A percentile compares a stretch with the other conserved stretches of the same genome.
Conservation (phyloP, 2,329 filamentous ascomycete genomes). For the Penicillium aurantiogriseum region DNA sequence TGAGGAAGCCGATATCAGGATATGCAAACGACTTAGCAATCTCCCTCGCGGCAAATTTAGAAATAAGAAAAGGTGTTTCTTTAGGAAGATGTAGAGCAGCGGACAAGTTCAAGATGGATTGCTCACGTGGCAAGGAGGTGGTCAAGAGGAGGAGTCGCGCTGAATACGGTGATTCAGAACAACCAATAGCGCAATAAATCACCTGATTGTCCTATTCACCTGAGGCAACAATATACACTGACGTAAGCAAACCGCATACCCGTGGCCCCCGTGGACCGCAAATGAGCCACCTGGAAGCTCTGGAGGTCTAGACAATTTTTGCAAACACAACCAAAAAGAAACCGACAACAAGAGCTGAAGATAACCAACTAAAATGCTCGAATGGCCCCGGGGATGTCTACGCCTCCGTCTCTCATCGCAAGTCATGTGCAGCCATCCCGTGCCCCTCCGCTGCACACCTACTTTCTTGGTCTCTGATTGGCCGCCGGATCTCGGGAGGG, state of each 20-base stretch:
- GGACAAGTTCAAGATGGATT: conserved; percentile 36
- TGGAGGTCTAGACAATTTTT: conserved; percentile 2
- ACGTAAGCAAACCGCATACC: not conserved
- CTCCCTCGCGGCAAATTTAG: conserved; percentile 25
- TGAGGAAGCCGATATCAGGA: not conserved
- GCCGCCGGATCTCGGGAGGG: conserved; percentile 21
- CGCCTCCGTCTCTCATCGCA: conserved; percentile 5
- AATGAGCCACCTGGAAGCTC: not conserved
- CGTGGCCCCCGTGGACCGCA: not conserved
- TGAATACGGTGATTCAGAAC: conserved; percentile 16
- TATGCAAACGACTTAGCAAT: conserved; percentile 23
- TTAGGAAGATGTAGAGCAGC: conserved; percentile 31
- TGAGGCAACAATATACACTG: not conserved
- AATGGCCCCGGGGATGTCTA: conserved; percentile 13
- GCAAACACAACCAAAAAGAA: not conserved
- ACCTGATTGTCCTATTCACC: conserved; percentile 29
- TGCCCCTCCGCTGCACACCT: conserved; percentile 33
- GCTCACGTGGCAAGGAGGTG: conserved; percentile 43
- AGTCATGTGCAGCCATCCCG: conserved; percentile 43
- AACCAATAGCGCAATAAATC: conserved; percentile 31
- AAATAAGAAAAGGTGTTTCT: conserved; percentile 31
- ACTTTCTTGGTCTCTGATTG: conserved; percentile 26
- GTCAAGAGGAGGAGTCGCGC: conserved; percentile 22
- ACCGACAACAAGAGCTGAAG: conserved; percentile 2
- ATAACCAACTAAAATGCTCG: conserved; percentile 12